Base-by-base conservation (phyloP, 768 basidiomycete species). In the Tulasnella sp. region DNA sequence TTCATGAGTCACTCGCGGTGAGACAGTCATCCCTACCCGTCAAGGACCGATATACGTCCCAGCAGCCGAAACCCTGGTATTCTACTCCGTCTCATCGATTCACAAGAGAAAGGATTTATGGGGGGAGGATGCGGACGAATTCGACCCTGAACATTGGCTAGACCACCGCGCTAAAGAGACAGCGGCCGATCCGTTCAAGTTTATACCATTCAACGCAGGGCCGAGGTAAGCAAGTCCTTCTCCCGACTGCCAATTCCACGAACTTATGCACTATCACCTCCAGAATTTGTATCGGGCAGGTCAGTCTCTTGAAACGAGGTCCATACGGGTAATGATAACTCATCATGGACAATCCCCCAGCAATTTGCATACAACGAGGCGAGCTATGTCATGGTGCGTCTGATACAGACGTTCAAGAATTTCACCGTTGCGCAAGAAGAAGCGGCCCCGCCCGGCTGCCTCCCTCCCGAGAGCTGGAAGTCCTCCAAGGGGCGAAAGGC, bases 121-220 rank as follows among this genome's bases (percentile, higher is more conserved):
- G 68, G 70, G 70, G 7, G 63, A 64, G 2, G 67, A 70, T 45
- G 67, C 69, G 0, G 54, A 67, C 27, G 58, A 60, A 7, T 71
- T 71, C 59, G 50, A 65, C 15, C 67, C 66, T 12, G 65, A 68
- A 45, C 58, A 69, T 35, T 71, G 70, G 70, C 21, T 66, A 31
- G 61, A 53, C 29, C 31, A n/a, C 11, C n/a, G 25, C 14, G 36
- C 36, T 25, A 48, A 57, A 17, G 32, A 29, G 17, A 43, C 48
- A 17, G 52, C 27, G 2, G 32, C 55, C 14, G 56, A 57, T 35
- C 50, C 58, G 4, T 59, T 49, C 25, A 25, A 19, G 35, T 60
- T 60, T 36, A 9, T 54, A 6, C 52, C 58, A 11, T 59, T 59
- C 29, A 48, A 48, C 34, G 58, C 58, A 23, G 58, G 58, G 7